Conservation (phyloP, 139 green algal genomes). For the Micractinium conductrix region DNA sequence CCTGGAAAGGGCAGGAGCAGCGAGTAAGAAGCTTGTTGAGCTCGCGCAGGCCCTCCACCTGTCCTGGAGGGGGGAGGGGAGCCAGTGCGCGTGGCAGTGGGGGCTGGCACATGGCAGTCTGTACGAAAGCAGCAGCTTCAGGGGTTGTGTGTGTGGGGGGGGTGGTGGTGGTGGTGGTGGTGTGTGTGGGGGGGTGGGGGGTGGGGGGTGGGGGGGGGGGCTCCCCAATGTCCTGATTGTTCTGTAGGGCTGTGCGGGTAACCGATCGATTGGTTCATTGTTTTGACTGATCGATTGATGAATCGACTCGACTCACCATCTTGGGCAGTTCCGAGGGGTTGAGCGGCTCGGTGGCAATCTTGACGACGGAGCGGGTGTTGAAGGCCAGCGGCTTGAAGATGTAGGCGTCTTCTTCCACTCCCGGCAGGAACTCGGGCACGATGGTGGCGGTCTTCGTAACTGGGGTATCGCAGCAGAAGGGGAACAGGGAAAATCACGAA, state of each 20-base stretch:
- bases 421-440: constrained; percentile 69
- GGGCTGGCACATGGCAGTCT: too few relatives aligned
- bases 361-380: constrained; percentile 81
- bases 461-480: constrained; percentile 61
- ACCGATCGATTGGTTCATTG: too few relatives aligned
- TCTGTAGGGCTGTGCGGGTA: too few relatives aligned
- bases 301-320: too few relatives aligned
- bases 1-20: too few relatives aligned
- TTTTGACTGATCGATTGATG: too few relatives aligned
- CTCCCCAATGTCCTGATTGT: too few relatives aligned
- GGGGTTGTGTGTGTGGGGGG: too few relatives aligned
- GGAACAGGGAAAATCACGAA: not conserved
- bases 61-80: not conserved
- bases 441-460: constrained; percentile 96
- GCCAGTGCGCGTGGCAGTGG: too few relatives aligned
- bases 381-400: constrained; percentile 86
- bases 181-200: not conserved
- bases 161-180: too few relatives aligned
- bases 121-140: too few relatives aligned
- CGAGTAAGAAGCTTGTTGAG: constrained; percentile 94
- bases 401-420: constrained; percentile 71
- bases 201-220: too few relatives aligned
- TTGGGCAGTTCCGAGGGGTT: constrained; percentile 97
- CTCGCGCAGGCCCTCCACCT: constrained; percentile 73
- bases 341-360: constrained; percentile 96